A percentile compares a stretch with the other conserved stretches of the same genome.
phyloP scores from a whole-genome alignment of 108 stramenopile genomes.

The Parmales sp. region DNA sequence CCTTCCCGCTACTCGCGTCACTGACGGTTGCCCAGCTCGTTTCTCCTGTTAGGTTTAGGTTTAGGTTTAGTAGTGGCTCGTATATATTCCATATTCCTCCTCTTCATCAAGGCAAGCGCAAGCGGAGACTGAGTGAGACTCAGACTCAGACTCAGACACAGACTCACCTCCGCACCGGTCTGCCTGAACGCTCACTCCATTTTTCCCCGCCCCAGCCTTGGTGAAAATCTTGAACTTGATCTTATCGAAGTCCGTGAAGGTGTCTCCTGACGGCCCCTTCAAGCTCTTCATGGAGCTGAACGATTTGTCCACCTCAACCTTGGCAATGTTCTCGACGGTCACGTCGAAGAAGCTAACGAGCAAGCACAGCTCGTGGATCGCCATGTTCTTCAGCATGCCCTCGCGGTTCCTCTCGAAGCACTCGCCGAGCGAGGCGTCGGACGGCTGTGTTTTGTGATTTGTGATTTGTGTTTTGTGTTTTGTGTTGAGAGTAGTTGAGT shows the following conservation, averaged over 20 bases:
- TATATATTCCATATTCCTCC: too few species aligned
- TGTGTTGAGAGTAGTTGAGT: too few species aligned
- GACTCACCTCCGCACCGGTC: constrained; percentile 85
- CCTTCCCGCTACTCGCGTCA: constrained; percentile 47
- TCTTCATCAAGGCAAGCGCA: too few species aligned
- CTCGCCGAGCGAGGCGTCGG: constrained; percentile 71
- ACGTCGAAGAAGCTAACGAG: constrained; percentile 80
- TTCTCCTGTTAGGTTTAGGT: not conserved
- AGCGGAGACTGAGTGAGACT: too few species aligned
- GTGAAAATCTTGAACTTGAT: constrained; percentile 88
- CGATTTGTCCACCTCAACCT: constrained; percentile 68
- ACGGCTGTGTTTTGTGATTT: constrained; percentile 32
- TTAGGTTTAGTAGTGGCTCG: too few species aligned
- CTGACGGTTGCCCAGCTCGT: constrained; percentile 60
- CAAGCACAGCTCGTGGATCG: constrained; percentile 44
- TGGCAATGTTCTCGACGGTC: constrained; percentile 69
- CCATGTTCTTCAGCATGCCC: constrained; percentile 81
- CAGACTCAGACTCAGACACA: too few species aligned
- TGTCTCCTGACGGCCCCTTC: constrained; percentile 57
- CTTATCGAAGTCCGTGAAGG: constrained; percentile 78
- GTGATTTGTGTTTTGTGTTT: not conserved
- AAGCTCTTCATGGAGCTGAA: constrained; percentile 56
- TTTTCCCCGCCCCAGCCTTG: constrained; percentile 69
- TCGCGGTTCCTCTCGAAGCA: constrained; percentile 86
- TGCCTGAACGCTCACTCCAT: constrained; percentile 64